Evolutionary conservation across 768 basidiomycete genomes (phyloP).

Genomic region (Rhizopogon vulgaris): DNA sequence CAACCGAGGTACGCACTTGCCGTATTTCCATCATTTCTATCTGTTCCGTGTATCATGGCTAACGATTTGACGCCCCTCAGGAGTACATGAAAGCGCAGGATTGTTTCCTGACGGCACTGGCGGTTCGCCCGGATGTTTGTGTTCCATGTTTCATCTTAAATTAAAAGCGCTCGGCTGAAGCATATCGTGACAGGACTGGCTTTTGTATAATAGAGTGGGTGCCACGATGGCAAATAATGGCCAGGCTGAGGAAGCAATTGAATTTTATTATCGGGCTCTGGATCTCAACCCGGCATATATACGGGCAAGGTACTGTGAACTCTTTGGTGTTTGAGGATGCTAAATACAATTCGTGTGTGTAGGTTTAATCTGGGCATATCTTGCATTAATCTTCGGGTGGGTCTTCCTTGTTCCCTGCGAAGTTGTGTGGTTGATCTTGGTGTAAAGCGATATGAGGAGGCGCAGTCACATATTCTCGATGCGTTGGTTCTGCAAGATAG

Average conservation of each 20-base stretch:
- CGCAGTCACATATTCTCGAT: constrained; percentile 80
- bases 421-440: neutral
- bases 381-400: constrained; percentile 77
- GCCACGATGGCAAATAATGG: constrained; percentile 93
- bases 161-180: neutral
- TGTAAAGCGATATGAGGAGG: constrained; percentile 74
- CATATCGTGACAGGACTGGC: constrained; percentile 61
- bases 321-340: neutral
- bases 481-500: constrained; percentile 86
- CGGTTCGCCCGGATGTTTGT: constrained; percentile 78
- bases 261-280: constrained; percentile 82
- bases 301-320: constrained; percentile 60
- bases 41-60: neutral
- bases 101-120: constrained; percentile 87
- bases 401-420: constrained; percentile 18
- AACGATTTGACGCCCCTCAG: constrained; percentile 31
- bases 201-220: constrained; percentile 89
- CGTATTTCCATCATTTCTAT: neutral
- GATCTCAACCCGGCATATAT: constrained; percentile 88
- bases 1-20: constrained; percentile 64
- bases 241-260: constrained; percentile 69
- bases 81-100: constrained; percentile 91
- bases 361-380: constrained; percentile 95
- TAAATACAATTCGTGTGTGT: neutral
- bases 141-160: neutral